Base-by-base conservation (phyloP, 345 rosid genomes). In the Hibiscus tridactylites region DNA sequence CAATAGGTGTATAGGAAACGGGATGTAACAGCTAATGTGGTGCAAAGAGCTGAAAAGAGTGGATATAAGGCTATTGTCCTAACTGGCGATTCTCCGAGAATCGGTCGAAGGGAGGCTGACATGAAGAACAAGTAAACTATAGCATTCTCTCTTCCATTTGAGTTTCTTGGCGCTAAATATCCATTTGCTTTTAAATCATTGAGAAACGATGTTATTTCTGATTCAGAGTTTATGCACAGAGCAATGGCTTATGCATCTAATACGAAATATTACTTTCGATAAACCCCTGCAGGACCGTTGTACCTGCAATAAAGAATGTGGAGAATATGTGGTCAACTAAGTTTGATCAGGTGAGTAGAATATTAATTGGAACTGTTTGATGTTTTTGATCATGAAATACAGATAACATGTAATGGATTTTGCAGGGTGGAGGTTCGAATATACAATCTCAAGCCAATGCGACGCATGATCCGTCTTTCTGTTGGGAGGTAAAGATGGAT, bases 91-190 rank as follows among this genome's bases (percentile, higher is more conserved):
- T 72, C 78, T 81, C 97, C 98, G 28, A 84, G 82, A 79, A 83
- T 85, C 53, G 98, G 98, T 47, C 78, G 91, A 78, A 90, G 95
- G 73, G 98, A 94, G 81, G 88, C 95, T 9, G 91, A 86, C 86
- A 88, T 90, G 52, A 94, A 85, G 85, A 94, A 91, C 80, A 90
- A 83, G 96, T 94, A 52, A 76, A 60, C 37, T 44, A 52, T 28
- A 49, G 1, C 44, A 15, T 46, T 46, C 12, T 46, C 37, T 12
- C 63, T 73, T 26, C 59, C 72, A 42, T 71, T 47, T 17, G 35
- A 66, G 58, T 31, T 53, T 5, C 11, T 4, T 12, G 26, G 19
- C 19, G 54, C 64, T 65, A 65, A 61, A 61, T 4, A 62, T 47
- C 2, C 16, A 11, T 47, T 47, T 49, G 54, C 17, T 49, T 49